Conservation (phyloP, 305 asterid species). For the Solanum hybrid region DNA sequence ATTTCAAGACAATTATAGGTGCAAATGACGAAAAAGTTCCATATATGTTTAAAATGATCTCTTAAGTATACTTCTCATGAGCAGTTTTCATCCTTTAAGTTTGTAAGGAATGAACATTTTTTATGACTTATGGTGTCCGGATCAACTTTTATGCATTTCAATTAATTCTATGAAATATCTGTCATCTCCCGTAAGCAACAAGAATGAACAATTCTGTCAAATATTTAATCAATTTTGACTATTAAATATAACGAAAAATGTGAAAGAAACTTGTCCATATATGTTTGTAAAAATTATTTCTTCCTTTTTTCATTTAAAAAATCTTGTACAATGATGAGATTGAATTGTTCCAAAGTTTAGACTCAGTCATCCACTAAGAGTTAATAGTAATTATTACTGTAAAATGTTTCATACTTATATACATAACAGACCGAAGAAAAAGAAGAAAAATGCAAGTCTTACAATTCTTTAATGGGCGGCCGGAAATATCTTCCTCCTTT, state of each 20-base stretch:
- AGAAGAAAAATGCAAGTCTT: background rate
- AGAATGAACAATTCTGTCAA: background rate
- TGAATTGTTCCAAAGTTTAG: background rate
- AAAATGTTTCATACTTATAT: background rate
- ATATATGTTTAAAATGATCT: background rate
- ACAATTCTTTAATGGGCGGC: background rate
- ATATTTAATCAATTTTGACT: background rate
- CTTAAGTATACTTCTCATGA: background rate
- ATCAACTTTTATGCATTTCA: accelerated
- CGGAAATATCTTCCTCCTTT: background rate
- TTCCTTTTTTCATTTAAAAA: background rate
- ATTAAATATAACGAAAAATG: background rate
- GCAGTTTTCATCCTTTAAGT: background rate
- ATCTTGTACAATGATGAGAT: background rate
- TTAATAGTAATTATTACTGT: background rate
- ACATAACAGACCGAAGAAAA: background rate
- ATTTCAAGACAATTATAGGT: background rate
- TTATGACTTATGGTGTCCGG: background rate
- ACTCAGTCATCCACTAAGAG: background rate
- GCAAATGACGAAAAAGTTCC: background rate
- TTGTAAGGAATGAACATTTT: background rate
- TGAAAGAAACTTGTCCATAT: background rate
- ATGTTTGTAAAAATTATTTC: background rate
- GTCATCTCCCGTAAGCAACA: background rate
- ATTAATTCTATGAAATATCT: too few relatives aligned